These are phyloP conservation scores for Colletotrichum sp. DNA, from an alignment of 2,329 filamentous ascomycete species.

Conservation along the genomic window DNA sequence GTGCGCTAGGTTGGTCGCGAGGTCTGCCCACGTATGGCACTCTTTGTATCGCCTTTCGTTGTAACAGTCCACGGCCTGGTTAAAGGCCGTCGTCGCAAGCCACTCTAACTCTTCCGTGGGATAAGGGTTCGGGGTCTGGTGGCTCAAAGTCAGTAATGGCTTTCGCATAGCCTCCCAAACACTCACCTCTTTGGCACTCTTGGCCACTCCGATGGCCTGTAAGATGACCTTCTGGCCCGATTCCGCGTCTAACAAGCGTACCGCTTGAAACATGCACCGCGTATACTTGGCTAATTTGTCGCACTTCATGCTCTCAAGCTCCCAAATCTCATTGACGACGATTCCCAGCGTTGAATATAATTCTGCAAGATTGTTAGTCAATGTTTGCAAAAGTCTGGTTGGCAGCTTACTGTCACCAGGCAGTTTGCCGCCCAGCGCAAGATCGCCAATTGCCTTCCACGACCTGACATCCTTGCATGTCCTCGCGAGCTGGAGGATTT, in stretches of 20 bases:
- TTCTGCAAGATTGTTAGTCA: constrained; percentile 37
- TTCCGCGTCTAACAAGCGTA: constrained; percentile 61
- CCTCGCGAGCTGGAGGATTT: constrained; percentile 61
- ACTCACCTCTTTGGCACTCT: constrained; percentile 53
- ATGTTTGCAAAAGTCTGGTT: neutral
- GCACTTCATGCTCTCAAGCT: constrained; percentile 59
- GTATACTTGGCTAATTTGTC: constrained; percentile 76
- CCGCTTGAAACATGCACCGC: constrained; percentile 75
- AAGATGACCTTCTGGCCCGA: constrained; percentile 66
- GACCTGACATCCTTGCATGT: constrained; percentile 48
- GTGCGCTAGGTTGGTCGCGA: constrained; percentile 66
- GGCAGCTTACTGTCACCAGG: constrained; percentile 52
- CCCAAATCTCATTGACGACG: constrained; percentile 73
- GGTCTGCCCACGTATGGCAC: constrained; percentile 66
- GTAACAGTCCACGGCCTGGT: constrained; percentile 73
- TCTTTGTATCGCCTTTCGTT: constrained; percentile 56
- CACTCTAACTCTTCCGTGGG: constrained; percentile 75
- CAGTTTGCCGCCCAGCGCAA: constrained; percentile 59
- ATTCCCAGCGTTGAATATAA: constrained; percentile 63
- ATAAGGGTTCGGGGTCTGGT: constrained; percentile 53
- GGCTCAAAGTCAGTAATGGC: constrained; percentile 8
- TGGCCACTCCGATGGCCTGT: constrained; percentile 63
- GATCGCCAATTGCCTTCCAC: constrained; percentile 71
- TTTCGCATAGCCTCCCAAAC: neutral
- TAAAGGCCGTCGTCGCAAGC: constrained; percentile 74